Base-by-base conservation (phyloP, 2,329 filamentous ascomycete species). In the Fusarium sp. region DNA sequence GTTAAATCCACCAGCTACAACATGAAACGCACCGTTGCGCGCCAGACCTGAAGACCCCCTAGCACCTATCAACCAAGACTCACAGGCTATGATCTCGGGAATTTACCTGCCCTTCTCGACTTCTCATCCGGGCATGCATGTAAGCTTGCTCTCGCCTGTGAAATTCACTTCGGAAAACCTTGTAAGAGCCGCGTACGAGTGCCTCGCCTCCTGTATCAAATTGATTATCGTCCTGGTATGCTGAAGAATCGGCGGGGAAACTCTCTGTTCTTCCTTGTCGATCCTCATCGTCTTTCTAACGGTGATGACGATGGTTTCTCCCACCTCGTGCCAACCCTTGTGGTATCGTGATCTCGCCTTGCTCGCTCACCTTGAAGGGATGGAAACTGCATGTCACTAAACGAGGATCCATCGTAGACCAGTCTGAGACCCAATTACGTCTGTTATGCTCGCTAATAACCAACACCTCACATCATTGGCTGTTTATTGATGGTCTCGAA, bases 1-100 rank as follows among this genome's bases (percentile, higher is more conserved):
- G 46, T 51, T 44, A 49, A 45, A 54, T 58, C 53, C 68, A 62
- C 60, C 54, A 65, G 59, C 40, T 47, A 54, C 26, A 23, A 38
- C 49, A 28, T 72, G 69, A 72, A 72, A 72, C 69, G 46, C 69
- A 60, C 69, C 67, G 71, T 72, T 55, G 56, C 58, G 55, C 62
- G 50, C 58, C 63, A 60, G 41, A 55, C 69, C 60, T 65, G 37
- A 70, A n/a, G 26, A 47, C 57, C 69, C 53, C 47, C 34, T 45
- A 45, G 56, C 56, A 58, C 41, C 57, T 55, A 54, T 31, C 30
- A n/a, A 26, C 36, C 36, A 45, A 42, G 26, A 26, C 37, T 53
- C 28, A 42, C 31, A 57, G 53, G n/a, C n/a, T 46, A 33, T 62
- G 23, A 18, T 36, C 46, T 28, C 46, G 54, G 26, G 36, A 12